Percentiles rank a stretch among this genome's conserved stretches.
Evolutionary conservation across 2,329 filamentous ascomycete species (phyloP).

Genomic region (Sporothrix pallida): DNA sequence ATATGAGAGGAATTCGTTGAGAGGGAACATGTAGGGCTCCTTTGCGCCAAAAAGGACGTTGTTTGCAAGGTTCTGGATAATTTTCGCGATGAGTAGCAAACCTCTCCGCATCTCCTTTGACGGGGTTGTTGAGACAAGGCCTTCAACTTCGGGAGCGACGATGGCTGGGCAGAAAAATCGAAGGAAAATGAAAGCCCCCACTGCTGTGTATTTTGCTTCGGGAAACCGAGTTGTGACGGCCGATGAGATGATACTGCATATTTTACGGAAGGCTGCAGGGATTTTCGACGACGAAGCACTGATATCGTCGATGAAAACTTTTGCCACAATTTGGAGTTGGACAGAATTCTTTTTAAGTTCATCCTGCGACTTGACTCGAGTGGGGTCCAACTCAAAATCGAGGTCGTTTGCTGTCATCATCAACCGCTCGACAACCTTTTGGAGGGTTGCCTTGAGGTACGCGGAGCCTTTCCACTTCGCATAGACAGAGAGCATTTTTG

Average conservation of each 20-base stretch:
- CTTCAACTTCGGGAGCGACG: constrained; percentile 71
- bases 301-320: constrained; percentile 74
- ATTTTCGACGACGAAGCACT: constrained; percentile 67
- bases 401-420: constrained; percentile 71
- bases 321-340: constrained; percentile 69
- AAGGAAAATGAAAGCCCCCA: constrained; percentile 73
- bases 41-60: constrained; percentile 75
- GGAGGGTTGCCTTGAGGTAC: constrained; percentile 68
- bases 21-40: constrained; percentile 73
- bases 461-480: constrained; percentile 72
- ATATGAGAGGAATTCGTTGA: constrained; percentile 71
- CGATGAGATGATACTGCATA: constrained; percentile 70
- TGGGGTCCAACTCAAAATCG: constrained; percentile 70
- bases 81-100: constrained; percentile 71
- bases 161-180: constrained; percentile 76
- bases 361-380: constrained; percentile 63
- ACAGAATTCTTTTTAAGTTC: constrained; percentile 70
- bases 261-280: constrained; percentile 67
- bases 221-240: constrained; percentile 69
- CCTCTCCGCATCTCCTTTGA: constrained; percentile 73
- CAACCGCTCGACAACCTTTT: constrained; percentile 69
- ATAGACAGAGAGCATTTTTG: constrained; percentile 73
- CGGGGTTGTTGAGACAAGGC: constrained; percentile 64
- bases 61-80: constrained; percentile 73
- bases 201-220: constrained; percentile 73